Evolutionary conservation across 2,329 filamentous ascomycete species (phyloP).

Genomic region (Fusarium sp.): DNA sequence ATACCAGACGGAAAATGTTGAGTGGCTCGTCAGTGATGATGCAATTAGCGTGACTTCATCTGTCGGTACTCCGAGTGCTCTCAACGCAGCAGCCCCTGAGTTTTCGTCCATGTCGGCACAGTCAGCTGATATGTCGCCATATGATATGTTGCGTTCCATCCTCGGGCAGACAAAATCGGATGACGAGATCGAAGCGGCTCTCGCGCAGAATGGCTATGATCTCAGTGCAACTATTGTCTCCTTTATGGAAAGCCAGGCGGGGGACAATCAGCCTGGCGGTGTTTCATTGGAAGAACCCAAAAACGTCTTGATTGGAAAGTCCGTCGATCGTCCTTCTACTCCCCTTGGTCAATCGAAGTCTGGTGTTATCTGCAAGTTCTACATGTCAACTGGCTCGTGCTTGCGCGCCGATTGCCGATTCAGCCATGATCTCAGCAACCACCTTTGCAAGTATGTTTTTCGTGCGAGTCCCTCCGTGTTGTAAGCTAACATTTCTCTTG

Average conservation of each 20-base stretch:
- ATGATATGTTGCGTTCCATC: constrained; percentile 97
- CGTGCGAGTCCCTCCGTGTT: background rate
- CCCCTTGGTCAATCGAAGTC: constrained; percentile 82
- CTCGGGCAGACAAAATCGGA: constrained; percentile 89
- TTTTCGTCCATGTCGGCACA: constrained; percentile 71
- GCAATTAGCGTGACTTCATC: constrained; percentile 84
- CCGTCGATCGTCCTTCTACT: constrained; percentile 83
- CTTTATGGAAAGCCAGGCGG: constrained; percentile 78
- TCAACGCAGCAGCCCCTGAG: constrained; percentile 85
- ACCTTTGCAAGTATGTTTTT: constrained; percentile 92
- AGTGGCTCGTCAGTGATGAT: constrained; percentile 95
- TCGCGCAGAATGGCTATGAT: constrained; percentile 91
- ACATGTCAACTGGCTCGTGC: constrained; percentile 94
- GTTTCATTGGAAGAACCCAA: constrained; percentile 65
- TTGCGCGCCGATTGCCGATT: constrained; percentile 96
- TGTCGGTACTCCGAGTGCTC: constrained; percentile 72
- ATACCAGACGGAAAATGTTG: constrained; percentile 92
- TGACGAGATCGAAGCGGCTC: constrained; percentile 92
- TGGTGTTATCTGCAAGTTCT: constrained; percentile 96
- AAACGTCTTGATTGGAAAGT: constrained; percentile 87
- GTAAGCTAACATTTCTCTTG: constrained; percentile 11
- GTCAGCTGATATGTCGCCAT: constrained; percentile 93
- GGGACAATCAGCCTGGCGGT: constrained; percentile 47
- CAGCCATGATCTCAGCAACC: constrained; percentile 94
- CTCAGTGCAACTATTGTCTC: constrained; percentile 90